Conservation (phyloP, 352 stramenopile species). For the Pythium aquatile region DNA sequence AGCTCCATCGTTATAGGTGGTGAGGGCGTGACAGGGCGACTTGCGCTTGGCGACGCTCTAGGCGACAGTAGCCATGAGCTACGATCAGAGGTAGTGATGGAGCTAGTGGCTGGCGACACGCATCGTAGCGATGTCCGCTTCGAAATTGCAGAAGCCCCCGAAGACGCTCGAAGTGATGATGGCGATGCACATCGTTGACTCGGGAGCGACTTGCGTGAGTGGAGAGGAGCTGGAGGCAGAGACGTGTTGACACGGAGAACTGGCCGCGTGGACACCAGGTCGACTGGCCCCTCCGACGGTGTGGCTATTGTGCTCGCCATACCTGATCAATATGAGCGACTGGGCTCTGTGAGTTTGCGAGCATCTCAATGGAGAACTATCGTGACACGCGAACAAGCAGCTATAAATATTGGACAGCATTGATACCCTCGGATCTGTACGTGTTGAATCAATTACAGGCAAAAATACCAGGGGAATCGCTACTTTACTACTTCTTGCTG, state of each 20-base stretch:
- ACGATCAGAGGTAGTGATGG: conserved; percentile 2
- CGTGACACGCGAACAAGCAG: not conserved
- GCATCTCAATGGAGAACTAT: not conserved
- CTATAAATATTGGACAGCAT: conserved; percentile 1
- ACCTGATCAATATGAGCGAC: not conserved
- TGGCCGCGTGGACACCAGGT: not conserved
- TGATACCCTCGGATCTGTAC: no score
- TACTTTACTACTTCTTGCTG: conserved; percentile 21
- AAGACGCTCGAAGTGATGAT: conserved; percentile 11
- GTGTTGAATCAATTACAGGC: not conserved
- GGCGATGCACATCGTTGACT: not conserved
- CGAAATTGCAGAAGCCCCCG: not conserved
- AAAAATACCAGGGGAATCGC: not conserved
- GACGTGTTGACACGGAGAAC: conserved; percentile 17
- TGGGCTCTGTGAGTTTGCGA: not conserved
- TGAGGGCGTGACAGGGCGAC: not conserved
- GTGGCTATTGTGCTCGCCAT: not conserved
- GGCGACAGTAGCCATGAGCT: conserved; percentile 1
- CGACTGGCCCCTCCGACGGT: not conserved
- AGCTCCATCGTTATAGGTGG: conserved; percentile 43
- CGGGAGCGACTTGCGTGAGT: not conserved
- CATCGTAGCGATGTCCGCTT: conserved; percentile 18
- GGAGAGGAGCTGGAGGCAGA: not conserved
- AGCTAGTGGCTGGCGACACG: conserved; percentile 6
- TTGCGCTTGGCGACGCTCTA: not conserved